phyloP scores from a whole-genome alignment of 2,329 filamentous ascomycete genomes.

The Curvularia sp. region DNA sequence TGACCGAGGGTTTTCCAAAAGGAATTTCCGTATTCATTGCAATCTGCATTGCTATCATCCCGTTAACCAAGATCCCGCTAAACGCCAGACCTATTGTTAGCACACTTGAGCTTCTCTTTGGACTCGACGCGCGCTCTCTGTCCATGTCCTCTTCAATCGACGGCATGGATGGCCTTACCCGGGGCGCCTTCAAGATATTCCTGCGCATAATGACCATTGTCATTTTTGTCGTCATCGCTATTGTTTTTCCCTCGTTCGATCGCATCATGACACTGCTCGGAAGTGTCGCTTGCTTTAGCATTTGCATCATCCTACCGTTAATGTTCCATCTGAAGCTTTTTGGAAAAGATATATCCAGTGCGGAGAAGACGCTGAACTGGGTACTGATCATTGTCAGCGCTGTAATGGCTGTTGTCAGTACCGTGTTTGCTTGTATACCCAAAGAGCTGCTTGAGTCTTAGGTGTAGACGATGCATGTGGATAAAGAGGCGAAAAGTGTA shows the following conservation, averaged over 20 bases:
- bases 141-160: slow-evolving; percentile 57
- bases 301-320: slow-evolving; percentile 89
- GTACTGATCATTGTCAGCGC: slow-evolving; percentile 72
- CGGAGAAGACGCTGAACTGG: slow-evolving; percentile 73
- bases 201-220: slow-evolving; percentile 72
- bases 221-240: slow-evolving; percentile 78
- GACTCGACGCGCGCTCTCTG: slow-evolving; percentile 68
- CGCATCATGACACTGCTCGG: slow-evolving; percentile 92
- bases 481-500: slow-evolving; percentile 3
- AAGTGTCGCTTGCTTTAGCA: slow-evolving; percentile 87
- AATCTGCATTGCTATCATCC: slow-evolving; percentile 88
- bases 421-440: slow-evolving; percentile 86
- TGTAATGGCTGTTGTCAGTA: slow-evolving; percentile 76
- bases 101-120: slow-evolving; percentile 81
- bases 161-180: slow-evolving; percentile 64
- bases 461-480: background rate
- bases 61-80: slow-evolving; percentile 91
- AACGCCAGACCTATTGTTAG: slow-evolving; percentile 87
- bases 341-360: slow-evolving; percentile 69
- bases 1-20: slow-evolving; percentile 74
- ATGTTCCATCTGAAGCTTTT: slow-evolving; percentile 93
- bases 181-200: slow-evolving; percentile 64
- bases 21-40: slow-evolving; percentile 80
- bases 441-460: slow-evolving; percentile 59
- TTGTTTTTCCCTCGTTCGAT: slow-evolving; percentile 80